These are phyloP conservation scores for Taphrina flavorubra DNA, from an alignment of 1,139 yeast species.

Conservation along the genomic window DNA sequence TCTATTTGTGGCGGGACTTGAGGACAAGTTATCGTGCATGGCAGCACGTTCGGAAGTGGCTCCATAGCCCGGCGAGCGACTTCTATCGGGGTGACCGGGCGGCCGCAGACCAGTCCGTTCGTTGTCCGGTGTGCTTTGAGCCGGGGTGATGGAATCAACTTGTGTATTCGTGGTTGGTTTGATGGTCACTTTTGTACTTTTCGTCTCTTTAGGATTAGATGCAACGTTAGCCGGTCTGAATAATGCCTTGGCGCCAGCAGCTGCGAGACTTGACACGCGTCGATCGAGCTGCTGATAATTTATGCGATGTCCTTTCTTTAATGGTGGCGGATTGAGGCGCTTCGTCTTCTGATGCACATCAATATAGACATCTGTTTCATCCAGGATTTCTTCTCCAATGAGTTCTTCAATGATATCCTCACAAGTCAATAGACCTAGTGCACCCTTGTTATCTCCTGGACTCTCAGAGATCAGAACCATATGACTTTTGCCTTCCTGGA, in stretches of 20 bases:
- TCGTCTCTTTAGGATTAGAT: conserved; percentile 34
- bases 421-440: conserved; percentile 86
- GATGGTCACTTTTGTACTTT: conserved; percentile 33
- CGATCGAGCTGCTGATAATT: conserved; percentile 33
- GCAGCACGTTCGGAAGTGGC: conserved; percentile 28
- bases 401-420: conserved; percentile 97
- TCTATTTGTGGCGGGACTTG: neutral
- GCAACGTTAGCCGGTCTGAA: conserved; percentile 38
- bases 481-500: conserved; percentile 97
- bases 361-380: conserved; percentile 93
- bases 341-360: conserved; percentile 58
- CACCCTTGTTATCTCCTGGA: conserved; percentile 89
- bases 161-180: conserved; percentile 27
- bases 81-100: conserved; percentile 33
- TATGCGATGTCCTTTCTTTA: conserved; percentile 38
- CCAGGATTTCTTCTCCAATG: conserved; percentile 97
- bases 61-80: conserved; percentile 24
- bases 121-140: neutral
- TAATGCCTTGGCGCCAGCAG: conserved; percentile 19
- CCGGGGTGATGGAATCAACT: neutral
- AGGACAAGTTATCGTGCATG: conserved; percentile 36
- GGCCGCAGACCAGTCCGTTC: conserved; percentile 36
- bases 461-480: conserved; percentile 89
- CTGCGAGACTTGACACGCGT: conserved; percentile 13
- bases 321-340: conserved; percentile 25